Conservation (phyloP, 2,329 filamentous ascomycete species). For the Dactylonectria macrodidyma region DNA sequence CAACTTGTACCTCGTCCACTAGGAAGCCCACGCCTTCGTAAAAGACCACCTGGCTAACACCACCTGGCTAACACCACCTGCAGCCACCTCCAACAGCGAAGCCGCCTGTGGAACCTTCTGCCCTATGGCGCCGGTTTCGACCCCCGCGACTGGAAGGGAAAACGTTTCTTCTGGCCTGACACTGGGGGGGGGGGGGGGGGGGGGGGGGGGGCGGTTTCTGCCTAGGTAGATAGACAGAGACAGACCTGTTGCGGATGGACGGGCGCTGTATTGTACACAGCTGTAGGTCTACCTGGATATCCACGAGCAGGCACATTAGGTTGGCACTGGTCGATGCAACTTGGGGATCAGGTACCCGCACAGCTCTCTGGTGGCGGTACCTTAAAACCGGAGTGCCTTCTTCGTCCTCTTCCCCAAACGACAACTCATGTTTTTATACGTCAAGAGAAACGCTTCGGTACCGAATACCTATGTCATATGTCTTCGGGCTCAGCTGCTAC, state of each 20-base stretch:
- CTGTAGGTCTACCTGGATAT: too few relatives aligned
- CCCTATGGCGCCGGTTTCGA: neutral
- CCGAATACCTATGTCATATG: too few relatives aligned
- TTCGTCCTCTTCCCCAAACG: too few relatives aligned
- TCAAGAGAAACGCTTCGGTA: too few relatives aligned
- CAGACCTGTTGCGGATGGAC: neutral
- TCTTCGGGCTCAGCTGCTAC: neutral
- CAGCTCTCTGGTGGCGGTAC: too few relatives aligned
- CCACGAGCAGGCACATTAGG: neutral
- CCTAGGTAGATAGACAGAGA: neutral
- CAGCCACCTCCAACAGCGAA: conserved; percentile 1
- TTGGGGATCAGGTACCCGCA: too few relatives aligned
- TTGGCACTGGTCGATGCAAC: neutral
- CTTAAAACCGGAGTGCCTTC: too few relatives aligned
- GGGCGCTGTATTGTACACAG: too few relatives aligned
- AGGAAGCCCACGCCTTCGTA: neutral
- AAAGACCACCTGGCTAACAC: neutral
- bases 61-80: neutral
- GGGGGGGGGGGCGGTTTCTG: neutral
- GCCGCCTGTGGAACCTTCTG: neutral
- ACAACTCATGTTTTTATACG: too few relatives aligned
- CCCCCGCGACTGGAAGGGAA: conserved; percentile 2
- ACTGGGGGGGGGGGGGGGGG: neutral
- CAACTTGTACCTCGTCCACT: neutral
- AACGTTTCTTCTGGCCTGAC: neutral